These are phyloP conservation scores for Peltaster fructicola DNA, from an alignment of 2,329 filamentous ascomycete species.

Conservation along the genomic window DNA sequence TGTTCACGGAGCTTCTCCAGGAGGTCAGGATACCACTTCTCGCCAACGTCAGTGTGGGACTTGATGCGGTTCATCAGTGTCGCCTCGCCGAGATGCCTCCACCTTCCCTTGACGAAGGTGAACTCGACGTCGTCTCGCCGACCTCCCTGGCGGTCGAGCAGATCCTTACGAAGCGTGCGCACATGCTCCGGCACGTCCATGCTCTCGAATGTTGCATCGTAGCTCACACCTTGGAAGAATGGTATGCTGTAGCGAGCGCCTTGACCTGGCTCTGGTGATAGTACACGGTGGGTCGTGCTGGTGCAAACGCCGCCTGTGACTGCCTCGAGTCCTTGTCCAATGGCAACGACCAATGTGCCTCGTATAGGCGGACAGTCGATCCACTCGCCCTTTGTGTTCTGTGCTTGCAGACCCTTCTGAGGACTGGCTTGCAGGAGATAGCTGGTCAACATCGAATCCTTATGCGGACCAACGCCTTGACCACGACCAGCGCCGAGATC, in stretches of 20 bases:
- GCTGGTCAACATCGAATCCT: slow-evolving; percentile 67
- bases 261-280: slow-evolving; percentile 51
- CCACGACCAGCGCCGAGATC: slow-evolving; percentile 42
- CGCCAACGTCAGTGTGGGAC: slow-evolving; percentile 73
- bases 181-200: slow-evolving; percentile 52
- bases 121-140: slow-evolving; percentile 66
- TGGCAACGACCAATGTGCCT: slow-evolving; percentile 69
- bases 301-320: slow-evolving; percentile 69
- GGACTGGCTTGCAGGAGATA: slow-evolving; percentile 64
- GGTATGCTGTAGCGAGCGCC: slow-evolving; percentile 65
- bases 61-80: slow-evolving; percentile 72
- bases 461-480: slow-evolving; percentile 57
- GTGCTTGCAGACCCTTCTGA: slow-evolving; percentile 67
- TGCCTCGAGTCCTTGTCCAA: slow-evolving; percentile 75
- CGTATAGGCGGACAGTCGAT: slow-evolving; percentile 62
- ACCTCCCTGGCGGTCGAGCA: slow-evolving; percentile 38
- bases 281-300: slow-evolving; percentile 63
- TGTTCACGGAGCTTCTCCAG: slow-evolving; percentile 25
- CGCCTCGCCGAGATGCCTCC: slow-evolving; percentile 57
- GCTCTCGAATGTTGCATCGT: slow-evolving; percentile 63
- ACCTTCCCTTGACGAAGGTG: slow-evolving; percentile 56
- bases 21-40: slow-evolving; percentile 44
- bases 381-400: slow-evolving; percentile 63
- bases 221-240: slow-evolving; percentile 74
- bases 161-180: slow-evolving; percentile 39